Conservation (phyloP, 345 rosid species). For the Nephelium lappaceum region DNA sequence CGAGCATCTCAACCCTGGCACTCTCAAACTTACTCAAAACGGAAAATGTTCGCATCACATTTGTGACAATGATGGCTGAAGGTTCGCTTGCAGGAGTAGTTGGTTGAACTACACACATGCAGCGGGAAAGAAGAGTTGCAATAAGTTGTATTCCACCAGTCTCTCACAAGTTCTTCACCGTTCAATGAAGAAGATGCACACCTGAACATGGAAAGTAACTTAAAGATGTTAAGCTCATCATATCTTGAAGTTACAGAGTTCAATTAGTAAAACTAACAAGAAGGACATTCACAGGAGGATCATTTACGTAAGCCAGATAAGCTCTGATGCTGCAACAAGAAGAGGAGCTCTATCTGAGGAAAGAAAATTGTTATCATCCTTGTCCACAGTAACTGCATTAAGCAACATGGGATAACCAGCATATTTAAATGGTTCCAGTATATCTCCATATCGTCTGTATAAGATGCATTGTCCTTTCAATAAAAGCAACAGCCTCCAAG, state of each 20-base stretch:
- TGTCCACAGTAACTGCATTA: conserved; percentile 84
- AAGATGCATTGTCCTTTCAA: conserved; percentile 96
- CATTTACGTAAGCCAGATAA: conserved; percentile 85
- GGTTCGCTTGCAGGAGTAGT: conserved; percentile 91
- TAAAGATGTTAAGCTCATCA: conserved; percentile 11
- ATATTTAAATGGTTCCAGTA: conserved; percentile 95
- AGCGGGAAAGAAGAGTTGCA: conserved; percentile 85
- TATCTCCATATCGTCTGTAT: conserved; percentile 79
- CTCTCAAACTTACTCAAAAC: conserved; percentile 91
- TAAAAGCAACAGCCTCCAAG: conserved; percentile 95
- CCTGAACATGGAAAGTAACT: conserved; percentile 40
- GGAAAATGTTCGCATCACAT: conserved; percentile 85
- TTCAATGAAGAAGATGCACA: conserved; percentile 96
- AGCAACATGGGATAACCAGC: conserved; percentile 99
- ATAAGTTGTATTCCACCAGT: conserved; percentile 92
- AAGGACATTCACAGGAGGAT: conserved; percentile 19
- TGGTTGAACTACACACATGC: conserved; percentile 96
- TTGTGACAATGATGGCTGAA: conserved; percentile 88
- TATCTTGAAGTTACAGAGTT: conserved; percentile 6
- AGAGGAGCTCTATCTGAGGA: conserved; percentile 90
- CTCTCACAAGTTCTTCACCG: conserved; percentile 98
- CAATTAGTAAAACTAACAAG: conserved; percentile 12
- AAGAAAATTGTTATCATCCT: conserved; percentile 90
- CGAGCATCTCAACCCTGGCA: conserved; percentile 81
- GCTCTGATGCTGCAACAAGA: conserved; percentile 99